A percentile compares a stretch with the other conserved stretches of the same genome.
phyloP scores from a whole-genome alignment of 2,329 filamentous ascomycete species.

The Calonectria pteridis region DNA sequence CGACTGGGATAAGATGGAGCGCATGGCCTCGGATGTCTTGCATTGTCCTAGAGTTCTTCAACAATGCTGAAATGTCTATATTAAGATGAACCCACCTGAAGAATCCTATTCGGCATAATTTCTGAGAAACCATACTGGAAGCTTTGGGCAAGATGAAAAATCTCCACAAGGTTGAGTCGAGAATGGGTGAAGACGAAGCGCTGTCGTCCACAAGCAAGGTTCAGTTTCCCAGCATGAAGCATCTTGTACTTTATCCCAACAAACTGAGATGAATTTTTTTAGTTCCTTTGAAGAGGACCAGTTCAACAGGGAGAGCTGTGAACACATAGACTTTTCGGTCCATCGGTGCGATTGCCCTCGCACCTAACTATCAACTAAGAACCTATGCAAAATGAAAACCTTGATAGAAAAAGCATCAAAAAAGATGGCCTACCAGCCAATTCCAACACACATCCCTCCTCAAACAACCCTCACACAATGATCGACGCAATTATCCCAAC shows the following conservation, averaged over 20 bases:
- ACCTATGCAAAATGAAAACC: too few relatives aligned
- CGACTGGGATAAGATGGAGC: background rate
- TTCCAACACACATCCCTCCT: too few relatives aligned
- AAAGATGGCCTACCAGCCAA: too few relatives aligned
- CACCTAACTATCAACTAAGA: too few relatives aligned
- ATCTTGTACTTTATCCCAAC: background rate
- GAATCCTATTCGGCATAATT: background rate
- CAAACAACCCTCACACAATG: too few relatives aligned
- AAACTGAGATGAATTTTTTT: too few relatives aligned
- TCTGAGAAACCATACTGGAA: background rate
- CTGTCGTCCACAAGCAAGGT: background rate
- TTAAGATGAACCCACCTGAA: background rate
- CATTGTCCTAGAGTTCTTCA: background rate
- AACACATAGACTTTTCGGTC: too few relatives aligned
- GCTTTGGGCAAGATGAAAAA: background rate
- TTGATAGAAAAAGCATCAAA: too few relatives aligned
- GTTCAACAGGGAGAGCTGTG: too few relatives aligned
- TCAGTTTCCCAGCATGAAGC: background rate
- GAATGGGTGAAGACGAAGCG: background rate
- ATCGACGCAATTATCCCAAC: too few relatives aligned
- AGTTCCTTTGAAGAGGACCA: too few relatives aligned
- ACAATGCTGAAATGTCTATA: background rate
- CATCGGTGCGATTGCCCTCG: too few relatives aligned
- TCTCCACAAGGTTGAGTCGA: background rate
- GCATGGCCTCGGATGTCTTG: background rate